Evolutionary conservation across 2,329 filamentous ascomycete species (phyloP).

Genomic region (Colletotrichum magnum): DNA sequence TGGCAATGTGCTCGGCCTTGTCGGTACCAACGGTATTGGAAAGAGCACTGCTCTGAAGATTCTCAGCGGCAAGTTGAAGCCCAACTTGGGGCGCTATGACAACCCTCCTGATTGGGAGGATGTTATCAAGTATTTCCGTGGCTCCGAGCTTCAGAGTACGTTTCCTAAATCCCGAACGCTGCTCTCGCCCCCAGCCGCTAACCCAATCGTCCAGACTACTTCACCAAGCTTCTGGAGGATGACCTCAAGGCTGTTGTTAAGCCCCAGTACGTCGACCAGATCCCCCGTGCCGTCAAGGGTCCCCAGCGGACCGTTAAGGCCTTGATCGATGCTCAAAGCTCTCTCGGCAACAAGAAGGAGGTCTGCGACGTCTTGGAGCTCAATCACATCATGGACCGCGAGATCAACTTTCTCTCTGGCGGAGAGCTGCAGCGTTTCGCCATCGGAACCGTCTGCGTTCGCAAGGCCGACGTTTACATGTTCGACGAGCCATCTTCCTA

Average conservation of each 20-base stretch:
- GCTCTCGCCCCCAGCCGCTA: slow-evolving; percentile 3
- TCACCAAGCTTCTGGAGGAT: slow-evolving; percentile 97
- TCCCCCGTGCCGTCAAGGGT: slow-evolving; percentile 90
- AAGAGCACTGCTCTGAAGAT: slow-evolving; percentile 99
- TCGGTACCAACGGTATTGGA: slow-evolving; percentile 99
- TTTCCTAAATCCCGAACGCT: slow-evolving; percentile 26
- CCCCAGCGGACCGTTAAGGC: slow-evolving; percentile 83
- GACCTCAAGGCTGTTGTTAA: slow-evolving; percentile 98
- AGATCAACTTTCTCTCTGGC: slow-evolving; percentile 91
- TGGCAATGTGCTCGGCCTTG: slow-evolving; percentile 94
- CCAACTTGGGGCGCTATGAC: slow-evolving; percentile 93
- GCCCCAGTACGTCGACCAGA: slow-evolving; percentile 99
- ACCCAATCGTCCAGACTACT: slow-evolving; percentile 77
- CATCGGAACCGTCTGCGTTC: slow-evolving; percentile 94
- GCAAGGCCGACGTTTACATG: slow-evolving; percentile 99
- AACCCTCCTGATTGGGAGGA: slow-evolving; percentile 99
- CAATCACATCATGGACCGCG: slow-evolving; percentile 90
- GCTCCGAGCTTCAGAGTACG: slow-evolving; percentile 95
- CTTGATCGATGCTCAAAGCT: slow-evolving; percentile 81
- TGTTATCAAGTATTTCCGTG: slow-evolving; percentile 97
- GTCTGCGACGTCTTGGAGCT: slow-evolving; percentile 89
- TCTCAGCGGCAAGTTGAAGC: slow-evolving; percentile 97
- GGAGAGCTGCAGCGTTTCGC: slow-evolving; percentile 98
- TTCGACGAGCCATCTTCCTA: slow-evolving; percentile 99
- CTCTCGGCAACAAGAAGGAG: slow-evolving; percentile 85